These are phyloP conservation scores for Cyberlindnera subsufficiens DNA, from an alignment of 805 yeast species.

Conservation along the genomic window DNA sequence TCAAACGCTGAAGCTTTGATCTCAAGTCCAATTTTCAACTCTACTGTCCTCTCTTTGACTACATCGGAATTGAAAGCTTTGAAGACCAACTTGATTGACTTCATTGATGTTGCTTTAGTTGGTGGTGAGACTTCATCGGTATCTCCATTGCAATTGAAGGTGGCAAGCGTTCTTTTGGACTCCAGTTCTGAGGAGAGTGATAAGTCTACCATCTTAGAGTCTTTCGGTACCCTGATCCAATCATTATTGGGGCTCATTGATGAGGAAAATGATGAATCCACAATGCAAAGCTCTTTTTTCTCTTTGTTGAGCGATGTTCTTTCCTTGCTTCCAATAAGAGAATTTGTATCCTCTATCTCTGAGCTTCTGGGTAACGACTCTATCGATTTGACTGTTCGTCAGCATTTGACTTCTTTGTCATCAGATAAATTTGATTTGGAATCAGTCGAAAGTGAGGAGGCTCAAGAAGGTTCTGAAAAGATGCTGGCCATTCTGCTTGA, in stretches of 20 bases:
- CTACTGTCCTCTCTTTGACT: constrained; percentile 46
- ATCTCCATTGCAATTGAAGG: constrained; percentile 47
- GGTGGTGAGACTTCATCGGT: constrained; percentile 32
- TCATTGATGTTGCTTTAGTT: constrained; percentile 38
- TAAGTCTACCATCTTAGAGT: constrained; percentile 6
- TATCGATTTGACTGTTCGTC: constrained; percentile 44
- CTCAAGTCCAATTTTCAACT: constrained; percentile 58
- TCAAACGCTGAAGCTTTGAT: constrained; percentile 29
- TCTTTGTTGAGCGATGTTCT: constrained; percentile 53
- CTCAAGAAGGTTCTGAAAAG: constrained; percentile 43
- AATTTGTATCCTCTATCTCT: constrained; percentile 60
- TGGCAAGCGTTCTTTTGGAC: constrained; percentile 46
- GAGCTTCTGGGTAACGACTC: constrained; percentile 27
- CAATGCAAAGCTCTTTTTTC: not conserved
- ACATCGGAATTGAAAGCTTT: constrained; percentile 42
- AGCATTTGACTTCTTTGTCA: constrained; percentile 57
- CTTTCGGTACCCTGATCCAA: constrained; percentile 19
- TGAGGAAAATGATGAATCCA: constrained; percentile 20
- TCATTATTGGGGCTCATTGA: constrained; percentile 11
- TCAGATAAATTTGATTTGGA: constrained; percentile 68
- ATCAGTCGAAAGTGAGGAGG: constrained; percentile 41
- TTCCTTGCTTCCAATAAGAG: constrained; percentile 67
- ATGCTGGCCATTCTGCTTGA: constrained; percentile 45
- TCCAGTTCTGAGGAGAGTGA: constrained; percentile 12
- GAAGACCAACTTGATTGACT: constrained; percentile 48